phyloP scores from a whole-genome alignment of 2,329 filamentous ascomycete genomes.

The Hypoxylon sp. region DNA sequence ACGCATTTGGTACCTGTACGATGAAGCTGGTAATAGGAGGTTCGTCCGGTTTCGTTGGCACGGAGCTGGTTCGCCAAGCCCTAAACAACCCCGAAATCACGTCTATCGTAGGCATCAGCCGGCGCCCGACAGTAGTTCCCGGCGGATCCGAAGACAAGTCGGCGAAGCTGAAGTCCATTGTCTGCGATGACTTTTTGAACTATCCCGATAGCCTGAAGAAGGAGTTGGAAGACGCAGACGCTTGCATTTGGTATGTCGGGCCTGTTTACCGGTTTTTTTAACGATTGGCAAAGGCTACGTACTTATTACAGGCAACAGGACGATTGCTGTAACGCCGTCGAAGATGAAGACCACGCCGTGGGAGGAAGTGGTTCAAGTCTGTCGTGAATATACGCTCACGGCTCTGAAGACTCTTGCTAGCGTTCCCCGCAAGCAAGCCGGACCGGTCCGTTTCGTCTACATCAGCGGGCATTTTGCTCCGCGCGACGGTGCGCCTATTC shows the following conservation, averaged over 20 bases:
- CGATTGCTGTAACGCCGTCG: slow-evolving; percentile 40
- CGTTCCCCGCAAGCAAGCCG: too few relatives aligned
- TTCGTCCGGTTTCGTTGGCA: slow-evolving; percentile 48
- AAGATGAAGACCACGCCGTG: slow-evolving; percentile 30
- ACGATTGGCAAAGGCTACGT: too few relatives aligned
- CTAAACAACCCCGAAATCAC: slow-evolving; percentile 49
- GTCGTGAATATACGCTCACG: slow-evolving; percentile 38
- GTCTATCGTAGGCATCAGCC: slow-evolving; percentile 53
- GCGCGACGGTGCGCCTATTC: too few relatives aligned
- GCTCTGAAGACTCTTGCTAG: slow-evolving; percentile 44
- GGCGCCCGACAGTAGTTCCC: slow-evolving; percentile 47
- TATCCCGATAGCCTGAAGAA: slow-evolving; percentile 52
- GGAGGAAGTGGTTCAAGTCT: slow-evolving; percentile 40
- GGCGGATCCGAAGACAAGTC: slow-evolving; percentile 37
- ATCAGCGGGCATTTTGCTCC: slow-evolving; percentile 42
- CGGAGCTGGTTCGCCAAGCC: slow-evolving; percentile 55
- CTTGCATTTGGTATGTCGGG: slow-evolving; percentile 45
- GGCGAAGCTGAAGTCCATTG: slow-evolving; percentile 52
- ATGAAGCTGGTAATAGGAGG: slow-evolving; percentile 34
- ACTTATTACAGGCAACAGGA: too few relatives aligned
- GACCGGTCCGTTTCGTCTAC: slow-evolving; percentile 51
- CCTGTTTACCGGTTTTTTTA: background rate
- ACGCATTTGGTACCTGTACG: too few relatives aligned
- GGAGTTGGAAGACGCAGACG: slow-evolving; percentile 52
- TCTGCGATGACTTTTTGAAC: slow-evolving; percentile 51